Percentiles rank a stretch among this genome's conserved stretches.
Conservation (phyloP, 106 monocot genomes). For the Allium fistulosum region DNA sequence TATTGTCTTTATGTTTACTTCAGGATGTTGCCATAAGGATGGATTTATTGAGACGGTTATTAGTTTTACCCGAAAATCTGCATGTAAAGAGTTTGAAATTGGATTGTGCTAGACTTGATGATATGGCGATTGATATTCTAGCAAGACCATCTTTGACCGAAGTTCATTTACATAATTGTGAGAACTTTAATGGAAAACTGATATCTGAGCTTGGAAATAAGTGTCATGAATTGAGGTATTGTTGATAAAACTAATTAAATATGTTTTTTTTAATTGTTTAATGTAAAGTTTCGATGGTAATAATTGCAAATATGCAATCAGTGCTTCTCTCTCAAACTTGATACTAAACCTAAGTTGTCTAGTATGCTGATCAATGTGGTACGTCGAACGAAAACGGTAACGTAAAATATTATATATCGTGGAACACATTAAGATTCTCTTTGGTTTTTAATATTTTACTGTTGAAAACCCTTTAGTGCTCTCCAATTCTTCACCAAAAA, state of each 20-base stretch:
- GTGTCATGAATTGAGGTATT: constrained; percentile 75
- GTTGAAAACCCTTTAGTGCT: too few relatives aligned
- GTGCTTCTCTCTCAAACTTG: neutral
- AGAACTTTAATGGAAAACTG: constrained; percentile 59
- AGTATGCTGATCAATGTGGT: neutral
- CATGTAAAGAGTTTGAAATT: constrained; percentile 57
- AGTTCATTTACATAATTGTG: constrained; percentile 63
- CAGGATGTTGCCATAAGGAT: constrained; percentile 69
- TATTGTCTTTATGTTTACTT: constrained; percentile 5
- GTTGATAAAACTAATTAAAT: neutral
- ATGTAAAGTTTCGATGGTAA: too few relatives aligned
- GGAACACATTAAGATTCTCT: neutral
- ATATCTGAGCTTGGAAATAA: constrained; percentile 45
- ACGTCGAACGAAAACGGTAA: neutral
- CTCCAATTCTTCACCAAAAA: too few relatives aligned
- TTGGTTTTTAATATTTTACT: neutral
- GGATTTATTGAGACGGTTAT: constrained; percentile 43
- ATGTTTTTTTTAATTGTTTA: neutral
- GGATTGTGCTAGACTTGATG: constrained; percentile 73
- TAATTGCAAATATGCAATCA: neutral
- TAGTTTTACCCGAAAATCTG: constrained; percentile 69
- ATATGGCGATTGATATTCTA: constrained; percentile 36
- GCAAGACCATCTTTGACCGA: constrained; percentile 55
- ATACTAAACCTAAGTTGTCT: neutral
- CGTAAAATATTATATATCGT: neutral